A percentile compares a stretch with the other conserved stretches of the same genome.
Evolutionary conservation across 805 yeast genomes (phyloP).

Genomic region (Monosporozyma unispora): DNA sequence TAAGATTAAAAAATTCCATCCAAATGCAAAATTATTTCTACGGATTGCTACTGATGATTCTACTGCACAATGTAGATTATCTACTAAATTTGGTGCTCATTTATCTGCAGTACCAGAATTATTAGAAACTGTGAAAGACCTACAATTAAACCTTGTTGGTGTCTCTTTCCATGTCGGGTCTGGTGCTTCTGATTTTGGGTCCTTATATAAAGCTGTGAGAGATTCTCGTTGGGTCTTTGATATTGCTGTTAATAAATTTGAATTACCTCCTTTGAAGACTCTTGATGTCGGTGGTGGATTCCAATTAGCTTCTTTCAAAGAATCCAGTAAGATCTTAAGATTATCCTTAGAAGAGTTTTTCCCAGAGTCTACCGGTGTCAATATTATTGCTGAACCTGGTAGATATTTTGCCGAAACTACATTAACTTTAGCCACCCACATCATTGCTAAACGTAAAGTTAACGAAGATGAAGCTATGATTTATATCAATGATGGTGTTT

Average conservation of each 20-base stretch:
- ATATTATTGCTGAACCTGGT: slow-evolving; percentile 88
- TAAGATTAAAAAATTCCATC: slow-evolving; percentile 62
- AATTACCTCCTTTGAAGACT: slow-evolving; percentile 36
- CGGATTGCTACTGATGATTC: slow-evolving; percentile 88
- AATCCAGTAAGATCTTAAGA: slow-evolving; percentile 50
- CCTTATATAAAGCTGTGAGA: slow-evolving; percentile 59
- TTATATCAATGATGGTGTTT: slow-evolving; percentile 89
- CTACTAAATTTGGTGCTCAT: slow-evolving; percentile 84
- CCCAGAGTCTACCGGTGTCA: slow-evolving; percentile 36
- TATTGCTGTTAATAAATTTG: slow-evolving; percentile 40
- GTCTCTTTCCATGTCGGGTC: slow-evolving; percentile 95
- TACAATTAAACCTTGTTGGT: slow-evolving; percentile 63
- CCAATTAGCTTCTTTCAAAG: slow-evolving; percentile 49
- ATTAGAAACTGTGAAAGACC: slow-evolving; percentile 48
- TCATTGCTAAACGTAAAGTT: slow-evolving; percentile 69
- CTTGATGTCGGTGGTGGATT: slow-evolving; percentile 96
- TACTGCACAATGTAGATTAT: slow-evolving; percentile 73
- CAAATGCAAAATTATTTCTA: slow-evolving; percentile 59
- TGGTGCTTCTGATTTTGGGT: slow-evolving; percentile 67
- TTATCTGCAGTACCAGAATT: slow-evolving; percentile 44
- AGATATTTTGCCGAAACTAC: slow-evolving; percentile 80
- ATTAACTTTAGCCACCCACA: slow-evolving; percentile 73
- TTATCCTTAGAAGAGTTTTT: slow-evolving; percentile 49
- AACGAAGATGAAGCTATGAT: slow-evolving; percentile 49
- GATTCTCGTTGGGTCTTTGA: slow-evolving; percentile 68